Evolutionary conservation across 2,329 filamentous ascomycete genomes (phyloP).

Genomic region (Spiromastix sp.): DNA sequence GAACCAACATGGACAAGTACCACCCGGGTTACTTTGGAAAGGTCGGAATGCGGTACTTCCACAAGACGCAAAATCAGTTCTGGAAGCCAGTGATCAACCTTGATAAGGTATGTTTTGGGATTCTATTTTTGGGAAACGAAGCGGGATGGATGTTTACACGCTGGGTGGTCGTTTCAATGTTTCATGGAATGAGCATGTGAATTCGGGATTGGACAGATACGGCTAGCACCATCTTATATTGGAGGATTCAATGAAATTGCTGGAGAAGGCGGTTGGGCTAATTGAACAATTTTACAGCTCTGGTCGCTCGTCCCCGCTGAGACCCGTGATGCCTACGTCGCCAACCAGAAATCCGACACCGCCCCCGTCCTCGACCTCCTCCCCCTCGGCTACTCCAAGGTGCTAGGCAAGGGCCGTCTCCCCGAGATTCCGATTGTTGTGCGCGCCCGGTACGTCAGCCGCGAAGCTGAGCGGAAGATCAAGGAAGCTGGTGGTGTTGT

Average conservation of each 20-base stretch:
- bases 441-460: conserved; percentile 88
- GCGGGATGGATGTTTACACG: not conserved
- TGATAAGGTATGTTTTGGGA: conserved; percentile 64
- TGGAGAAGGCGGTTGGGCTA: too few species aligned
- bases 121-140: not conserved
- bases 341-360: conserved; percentile 67
- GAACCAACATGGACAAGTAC: conserved; percentile 88
- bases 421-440: conserved; percentile 90
- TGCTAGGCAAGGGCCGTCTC: conserved; percentile 95
- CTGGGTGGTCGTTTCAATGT: not conserved
- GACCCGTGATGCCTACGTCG: conserved; percentile 85
- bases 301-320: conserved; percentile 91
- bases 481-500: conserved; percentile 93
- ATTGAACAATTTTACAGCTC: conserved; percentile 61
- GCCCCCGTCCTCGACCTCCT: conserved; percentile 97
- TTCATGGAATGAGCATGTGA: not conserved
- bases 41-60: conserved; percentile 92
- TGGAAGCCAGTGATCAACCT: conserved; percentile 99
- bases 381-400: conserved; percentile 93
- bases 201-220: conserved; percentile 1
- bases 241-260: too few species aligned
- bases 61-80: conserved; percentile 89
- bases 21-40: conserved; percentile 99
- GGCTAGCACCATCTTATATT: too few species aligned
- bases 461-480: conserved; percentile 97